Percentiles rank a stretch among this genome's conserved stretches.
Conservation (phyloP, 169 alveolate genomes). For the Eimeria necatrix region DNA sequence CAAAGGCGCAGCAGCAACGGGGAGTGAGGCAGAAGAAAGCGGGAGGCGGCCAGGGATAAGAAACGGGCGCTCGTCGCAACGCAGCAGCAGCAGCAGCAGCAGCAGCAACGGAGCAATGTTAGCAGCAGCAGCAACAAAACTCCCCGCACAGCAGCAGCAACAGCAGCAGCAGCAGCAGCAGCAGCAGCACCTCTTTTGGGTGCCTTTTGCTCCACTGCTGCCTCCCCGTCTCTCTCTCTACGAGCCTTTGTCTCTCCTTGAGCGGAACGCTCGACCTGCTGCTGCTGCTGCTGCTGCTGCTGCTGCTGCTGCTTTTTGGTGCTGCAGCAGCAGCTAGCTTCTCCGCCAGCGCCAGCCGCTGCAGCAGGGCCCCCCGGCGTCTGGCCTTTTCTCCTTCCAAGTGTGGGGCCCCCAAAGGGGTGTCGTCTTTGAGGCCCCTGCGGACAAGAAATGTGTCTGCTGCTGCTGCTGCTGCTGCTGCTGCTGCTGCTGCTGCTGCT, state of each 20-base stretch:
- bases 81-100: slow-evolving; percentile 29
- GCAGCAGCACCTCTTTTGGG: background rate
- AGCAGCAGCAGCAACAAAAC: background rate
- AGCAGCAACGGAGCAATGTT: slow-evolving; percentile 1
- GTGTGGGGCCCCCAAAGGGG: background rate
- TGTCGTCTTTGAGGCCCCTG: background rate
- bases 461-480: background rate
- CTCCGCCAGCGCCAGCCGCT: slow-evolving; percentile 13
- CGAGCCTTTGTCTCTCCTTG: background rate
- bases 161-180: background rate
- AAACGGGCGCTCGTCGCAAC: background rate
- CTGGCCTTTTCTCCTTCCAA: background rate
- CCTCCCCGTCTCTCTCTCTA: background rate
- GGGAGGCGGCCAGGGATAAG: no score
- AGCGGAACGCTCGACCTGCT: background rate
- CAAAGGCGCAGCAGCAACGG: background rate
- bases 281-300: background rate
- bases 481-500: slow-evolving; percentile 24
- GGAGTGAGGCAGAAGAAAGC: background rate
- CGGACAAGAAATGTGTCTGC: no score
- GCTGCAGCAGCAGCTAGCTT: background rate
- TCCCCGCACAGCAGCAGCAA: background rate
- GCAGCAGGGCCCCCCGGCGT: background rate
- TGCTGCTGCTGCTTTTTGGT: slow-evolving; percentile 1
- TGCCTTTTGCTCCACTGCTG: background rate